Percentiles rank a stretch among this genome's conserved stretches.
Evolutionary conservation across 2,329 filamentous ascomycete genomes (phyloP).

Genomic region (Conoideocrella luteorostrata): DNA sequence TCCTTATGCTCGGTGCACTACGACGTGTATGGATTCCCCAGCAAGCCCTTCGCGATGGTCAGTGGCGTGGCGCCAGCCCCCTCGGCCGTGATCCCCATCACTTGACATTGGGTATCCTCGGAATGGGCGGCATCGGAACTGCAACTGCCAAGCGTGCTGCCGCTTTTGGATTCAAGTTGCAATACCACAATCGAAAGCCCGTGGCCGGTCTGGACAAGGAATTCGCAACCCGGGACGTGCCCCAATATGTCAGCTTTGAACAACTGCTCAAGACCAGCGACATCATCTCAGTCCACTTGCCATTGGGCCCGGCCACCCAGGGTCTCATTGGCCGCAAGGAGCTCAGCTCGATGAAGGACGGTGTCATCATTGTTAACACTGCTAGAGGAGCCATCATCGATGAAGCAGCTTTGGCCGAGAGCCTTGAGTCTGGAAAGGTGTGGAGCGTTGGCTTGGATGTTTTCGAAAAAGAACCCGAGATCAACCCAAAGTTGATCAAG

Average conservation of each 20-base stretch:
- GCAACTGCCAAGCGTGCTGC: conserved; percentile 41
- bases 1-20: conserved; percentile 63
- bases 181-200: conserved; percentile 47
- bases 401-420: conserved; percentile 46
- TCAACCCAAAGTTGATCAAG: conserved; percentile 53
- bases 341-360: conserved; percentile 48
- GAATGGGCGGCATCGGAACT: conserved; percentile 54
- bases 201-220: conserved; percentile 35
- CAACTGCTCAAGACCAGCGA: conserved; percentile 46
- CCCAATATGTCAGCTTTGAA: conserved; percentile 44
- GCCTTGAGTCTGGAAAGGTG: conserved; percentile 47
- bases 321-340: conserved; percentile 46
- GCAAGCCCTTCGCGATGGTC: conserved; percentile 47
- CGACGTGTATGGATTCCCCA: conserved; percentile 59
- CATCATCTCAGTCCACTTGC: conserved; percentile 47
- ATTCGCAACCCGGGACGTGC: conserved; percentile 16
- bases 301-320: conserved; percentile 42
- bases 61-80: conserved; percentile 47
- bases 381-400: conserved; percentile 51
- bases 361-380: conserved; percentile 51
- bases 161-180: conserved; percentile 50
- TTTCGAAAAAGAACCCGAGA: conserved; percentile 50
- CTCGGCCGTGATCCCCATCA: conserved; percentile 62
- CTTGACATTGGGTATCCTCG: conserved; percentile 53
- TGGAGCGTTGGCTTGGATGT: conserved; percentile 50